Conservation (phyloP, 2,329 filamentous ascomycete species). For the Alternaria arborescens region DNA sequence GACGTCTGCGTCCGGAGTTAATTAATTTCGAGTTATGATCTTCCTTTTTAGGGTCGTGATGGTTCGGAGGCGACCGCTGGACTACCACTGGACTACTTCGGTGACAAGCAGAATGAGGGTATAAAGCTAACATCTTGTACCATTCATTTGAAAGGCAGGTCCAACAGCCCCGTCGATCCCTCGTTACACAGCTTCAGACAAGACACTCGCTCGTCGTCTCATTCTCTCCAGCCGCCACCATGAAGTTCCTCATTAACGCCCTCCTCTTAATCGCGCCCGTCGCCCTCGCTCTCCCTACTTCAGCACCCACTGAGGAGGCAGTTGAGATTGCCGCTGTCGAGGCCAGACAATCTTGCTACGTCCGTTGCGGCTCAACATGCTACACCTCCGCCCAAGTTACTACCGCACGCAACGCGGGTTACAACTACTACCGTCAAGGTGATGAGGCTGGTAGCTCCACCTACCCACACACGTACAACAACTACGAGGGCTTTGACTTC, state of each 20-base stretch:
- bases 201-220: conserved; percentile 20
- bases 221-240: conserved; percentile 8
- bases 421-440: conserved; percentile 58
- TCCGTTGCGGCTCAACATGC: conserved; percentile 63
- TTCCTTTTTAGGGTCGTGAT: conserved; percentile 13
- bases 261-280: conserved; percentile 28
- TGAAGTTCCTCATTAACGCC: conserved; percentile 32
- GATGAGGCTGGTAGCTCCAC: conserved; percentile 50
- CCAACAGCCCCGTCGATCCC: conserved; percentile 13
- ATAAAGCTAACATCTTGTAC: conserved; percentile 14
- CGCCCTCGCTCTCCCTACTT: conserved; percentile 32
- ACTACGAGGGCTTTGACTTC: conserved; percentile 71
- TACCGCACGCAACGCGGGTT: conserved; percentile 62
- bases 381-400: conserved; percentile 62
- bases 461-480: conserved; percentile 69
- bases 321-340: conserved; percentile 31
- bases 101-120: background rate
- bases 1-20: conserved; percentile 10
- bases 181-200: conserved; percentile 11
- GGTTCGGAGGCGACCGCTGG: conserved; percentile 29
- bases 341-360: conserved; percentile 55
- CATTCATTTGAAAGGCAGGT: conserved; percentile 6
- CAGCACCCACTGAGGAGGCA: conserved; percentile 12
- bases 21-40: conserved; percentile 27
- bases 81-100: background rate